Base-by-base conservation (phyloP, 2,329 filamentous ascomycete species). In the Paraphoma chrysanthemicola region DNA sequence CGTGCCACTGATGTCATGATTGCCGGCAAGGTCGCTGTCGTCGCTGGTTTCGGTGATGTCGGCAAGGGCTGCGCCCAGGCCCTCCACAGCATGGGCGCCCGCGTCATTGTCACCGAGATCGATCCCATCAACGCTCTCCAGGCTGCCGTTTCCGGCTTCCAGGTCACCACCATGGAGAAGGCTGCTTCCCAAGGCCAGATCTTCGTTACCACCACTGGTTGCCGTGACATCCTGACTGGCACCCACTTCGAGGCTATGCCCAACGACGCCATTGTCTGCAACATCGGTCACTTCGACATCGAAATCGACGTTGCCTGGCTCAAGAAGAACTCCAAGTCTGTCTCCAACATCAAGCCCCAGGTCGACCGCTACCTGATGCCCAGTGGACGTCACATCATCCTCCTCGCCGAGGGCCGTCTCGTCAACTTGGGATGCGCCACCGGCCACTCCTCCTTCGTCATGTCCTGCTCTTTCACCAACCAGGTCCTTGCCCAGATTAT, bases 381-480 rank as follows among this genome's bases (percentile, higher is more conserved):
- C 80, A 95, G 80, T 83, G 95, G 95, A 83, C 90, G 91, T 75
- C 90, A 98, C 88, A 93, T 99, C 86, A 96, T 99, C 83, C 93
- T 99, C 75, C 89, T 99, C 66, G 95, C 95, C 64, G 95, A 98
- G 86, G 95, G 95, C 72, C 94, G 95, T 86, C 91, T 99, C 67
- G 95, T 99, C 85, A 99, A 99, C 90, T 87, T 99, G 73, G 95
- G 95, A 82, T 99, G 95, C 83, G 95, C 95, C 78, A 99, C 95
- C 66, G 95, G 95, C 71, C 95, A 99, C 90, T 97, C 93, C 70
- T 98, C 94, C 51, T 99, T 99, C 82, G 95, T 99, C 86, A 98
- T 99, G 95, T 97, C 93, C 74, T 99, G 95, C 90, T 98, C 94
- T 66, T 99, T 99, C 90, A 96, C 93, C 88, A 99, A 99, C 90